Percentiles rank a stretch among this genome's conserved stretches.
These are phyloP conservation scores for Wickerhamomyces tratensis DNA, from an alignment of 805 yeast species.

Conservation along the genomic window DNA sequence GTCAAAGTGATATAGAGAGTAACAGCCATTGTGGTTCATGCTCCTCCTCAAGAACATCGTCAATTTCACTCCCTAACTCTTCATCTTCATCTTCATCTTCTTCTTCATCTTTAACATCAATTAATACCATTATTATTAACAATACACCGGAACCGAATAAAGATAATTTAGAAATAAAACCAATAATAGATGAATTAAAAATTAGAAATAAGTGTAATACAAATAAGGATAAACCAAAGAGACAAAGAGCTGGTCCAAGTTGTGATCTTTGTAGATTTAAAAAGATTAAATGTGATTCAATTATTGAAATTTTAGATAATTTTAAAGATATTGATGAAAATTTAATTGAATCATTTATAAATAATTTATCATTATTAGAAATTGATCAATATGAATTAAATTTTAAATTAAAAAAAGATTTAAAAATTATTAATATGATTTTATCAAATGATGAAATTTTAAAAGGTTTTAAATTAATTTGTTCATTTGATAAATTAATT, in stretches of 20 bases:
- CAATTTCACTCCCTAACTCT: too few species aligned
- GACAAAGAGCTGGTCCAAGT: constrained; percentile 68
- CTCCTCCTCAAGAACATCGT: too few species aligned
- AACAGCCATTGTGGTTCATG: too few species aligned
- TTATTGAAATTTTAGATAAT: constrained; percentile 29
- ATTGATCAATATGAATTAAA: too few species aligned
- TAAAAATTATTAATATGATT: not conserved
- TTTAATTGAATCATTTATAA: not conserved
- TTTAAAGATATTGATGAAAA: not conserved
- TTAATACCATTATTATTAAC: too few species aligned
- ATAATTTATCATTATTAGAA: too few species aligned
- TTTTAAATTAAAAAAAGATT: not conserved
- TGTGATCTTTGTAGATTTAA: constrained; percentile 64
- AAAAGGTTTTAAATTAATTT: constrained; percentile 6
- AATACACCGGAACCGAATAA: too few species aligned
- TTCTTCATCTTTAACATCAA: too few species aligned
- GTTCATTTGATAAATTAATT: constrained; percentile 7
- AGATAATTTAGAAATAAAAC: not conserved
- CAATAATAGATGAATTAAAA: too few species aligned
- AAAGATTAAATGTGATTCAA: constrained; percentile 69
- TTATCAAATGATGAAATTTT: constrained; percentile 1
- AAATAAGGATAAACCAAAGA: constrained; percentile 9
- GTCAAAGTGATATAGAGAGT: too few species aligned
- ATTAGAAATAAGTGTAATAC: too few species aligned
- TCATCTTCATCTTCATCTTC: too few species aligned